Evolutionary conservation across 2,329 filamentous ascomycete genomes (phyloP), one percentile per base, ranked within the genome.

Genomic region (Paraphoma sp.): DNA sequence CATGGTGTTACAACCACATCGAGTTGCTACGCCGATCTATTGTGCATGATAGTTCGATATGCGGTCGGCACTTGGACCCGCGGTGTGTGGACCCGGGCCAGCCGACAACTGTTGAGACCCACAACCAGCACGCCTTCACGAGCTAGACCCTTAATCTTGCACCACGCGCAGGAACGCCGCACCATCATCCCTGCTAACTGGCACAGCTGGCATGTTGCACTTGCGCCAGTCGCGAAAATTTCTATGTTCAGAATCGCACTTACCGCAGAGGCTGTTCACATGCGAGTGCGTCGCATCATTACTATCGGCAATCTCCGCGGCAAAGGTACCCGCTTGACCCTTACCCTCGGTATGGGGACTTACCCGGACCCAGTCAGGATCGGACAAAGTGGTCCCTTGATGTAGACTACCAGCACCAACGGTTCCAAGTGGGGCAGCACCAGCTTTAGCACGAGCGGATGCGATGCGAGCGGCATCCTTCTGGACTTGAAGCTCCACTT

Each of bases 371-470:
- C 10, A 14, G 4, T 17, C n/a, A n/a, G 44, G 23, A 31, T 8
- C n/a, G 12, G 18, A 12, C 10, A 9, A 8, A 28, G 17, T 12
- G 30, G 29, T n/a, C 45, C 28, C 29, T 18, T 31, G 41, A 46
- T 31, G 47, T 36, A 54, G 7, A 3, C 31, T 28, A 45, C 55
- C 36, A 42, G 48, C 41, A 23, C 10, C 18, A 29, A 23, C 23
- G 23, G 23, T 23, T 23, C 33, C 45, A 40, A 48, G 44, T 38
- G 44, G 47, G 47, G 48, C 51, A 36, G 60, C 45, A 23, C 51
- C 54, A 52, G 53, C 56, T 45, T 64, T 67, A 38, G 63, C 63
- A 50, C 55, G 56, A 18, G 47, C 61, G 45, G 53, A 57, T 29
- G 57, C 61, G 38, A 65, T 60, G 23, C 53, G 51, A 23, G 64